Evolutionary conservation across 1,284 basidiomycete genomes (phyloP).

Genomic region (Naganishia sp.): DNA sequence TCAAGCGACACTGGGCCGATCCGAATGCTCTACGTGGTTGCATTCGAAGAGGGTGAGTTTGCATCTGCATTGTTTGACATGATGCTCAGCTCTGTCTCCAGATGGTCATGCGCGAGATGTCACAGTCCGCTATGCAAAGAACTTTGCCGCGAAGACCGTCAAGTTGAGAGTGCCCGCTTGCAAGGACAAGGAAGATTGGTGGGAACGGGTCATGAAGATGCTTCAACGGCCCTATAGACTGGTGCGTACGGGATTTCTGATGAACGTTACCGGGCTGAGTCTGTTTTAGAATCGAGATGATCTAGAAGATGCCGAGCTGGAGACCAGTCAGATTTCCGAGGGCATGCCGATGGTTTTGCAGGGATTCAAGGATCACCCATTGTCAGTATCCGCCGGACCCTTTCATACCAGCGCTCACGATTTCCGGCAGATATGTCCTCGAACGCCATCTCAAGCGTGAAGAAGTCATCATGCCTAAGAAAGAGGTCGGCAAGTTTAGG

Average conservation of each 20-base stretch:
- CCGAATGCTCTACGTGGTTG: conserved; percentile 89
- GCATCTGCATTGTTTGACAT: not conserved
- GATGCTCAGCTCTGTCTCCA: conserved; percentile 32
- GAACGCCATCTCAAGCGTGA: conserved; percentile 84
- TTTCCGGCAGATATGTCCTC: conserved; percentile 70
- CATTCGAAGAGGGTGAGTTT: conserved; percentile 84
- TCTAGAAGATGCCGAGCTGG: conserved; percentile 89
- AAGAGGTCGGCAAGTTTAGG: conserved; percentile 85
- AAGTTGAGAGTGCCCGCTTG: conserved; percentile 73
- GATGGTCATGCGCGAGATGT: conserved; percentile 61
- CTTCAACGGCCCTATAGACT: conserved; percentile 75
- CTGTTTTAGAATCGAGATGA: conserved; percentile 78
- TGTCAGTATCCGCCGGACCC: conserved; percentile 58
- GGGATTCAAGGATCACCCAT: conserved; percentile 94
- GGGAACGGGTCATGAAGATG: conserved; percentile 67
- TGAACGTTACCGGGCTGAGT: conserved; percentile 9
- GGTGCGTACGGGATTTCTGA: conserved; percentile 56
- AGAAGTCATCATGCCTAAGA: conserved; percentile 81
- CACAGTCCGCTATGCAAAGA: conserved; percentile 65
- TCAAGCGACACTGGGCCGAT: conserved; percentile 63
- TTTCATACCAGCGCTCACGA: not conserved
- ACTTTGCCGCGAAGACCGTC: conserved; percentile 77
- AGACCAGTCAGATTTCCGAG: conserved; percentile 72
- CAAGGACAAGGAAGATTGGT: conserved; percentile 78
- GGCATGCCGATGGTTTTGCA: conserved; percentile 90